Conservation (phyloP, 139 green algal genomes). For the Picochlorum sp. region DNA sequence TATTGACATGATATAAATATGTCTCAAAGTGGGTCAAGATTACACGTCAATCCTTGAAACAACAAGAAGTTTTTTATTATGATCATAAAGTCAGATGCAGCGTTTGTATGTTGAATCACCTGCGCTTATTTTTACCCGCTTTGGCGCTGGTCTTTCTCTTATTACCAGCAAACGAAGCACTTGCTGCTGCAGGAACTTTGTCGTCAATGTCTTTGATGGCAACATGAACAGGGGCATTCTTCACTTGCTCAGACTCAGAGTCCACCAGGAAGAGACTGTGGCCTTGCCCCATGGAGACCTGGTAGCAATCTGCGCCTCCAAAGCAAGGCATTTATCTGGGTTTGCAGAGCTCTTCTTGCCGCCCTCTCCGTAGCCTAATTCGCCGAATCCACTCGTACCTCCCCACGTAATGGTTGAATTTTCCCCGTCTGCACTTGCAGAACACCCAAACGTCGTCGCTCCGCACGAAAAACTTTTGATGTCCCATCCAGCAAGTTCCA, state of each 20-base stretch:
- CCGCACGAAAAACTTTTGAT: conserved; percentile 70
- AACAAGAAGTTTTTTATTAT: neutral
- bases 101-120: conserved; percentile 1
- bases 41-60: conserved; percentile 1
- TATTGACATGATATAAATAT: no score
- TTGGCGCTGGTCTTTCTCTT: conserved; percentile 28
- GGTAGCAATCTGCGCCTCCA: conserved; percentile 43
- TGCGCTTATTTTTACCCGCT: conserved; percentile 10
- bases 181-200: neutral
- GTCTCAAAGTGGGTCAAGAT: neutral
- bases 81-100: neutral
- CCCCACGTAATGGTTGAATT: conserved; percentile 73
- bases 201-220: conserved; percentile 9
- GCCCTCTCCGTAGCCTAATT: conserved; percentile 79
- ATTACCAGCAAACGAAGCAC: conserved; percentile 8
- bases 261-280: conserved; percentile 76
- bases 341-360: conserved; percentile 86
- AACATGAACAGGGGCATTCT: conserved; percentile 30
- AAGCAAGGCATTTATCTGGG: conserved; percentile 67
- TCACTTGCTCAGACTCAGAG: conserved; percentile 16
- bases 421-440: conserved; percentile 47
- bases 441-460: conserved; percentile 60
- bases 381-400: conserved; percentile 59
- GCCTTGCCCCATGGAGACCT: conserved; percentile 65
- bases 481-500: conserved; percentile 80